phyloP scores from a whole-genome alignment of 139 green algal genomes.

The Haematococcus sp. region DNA sequence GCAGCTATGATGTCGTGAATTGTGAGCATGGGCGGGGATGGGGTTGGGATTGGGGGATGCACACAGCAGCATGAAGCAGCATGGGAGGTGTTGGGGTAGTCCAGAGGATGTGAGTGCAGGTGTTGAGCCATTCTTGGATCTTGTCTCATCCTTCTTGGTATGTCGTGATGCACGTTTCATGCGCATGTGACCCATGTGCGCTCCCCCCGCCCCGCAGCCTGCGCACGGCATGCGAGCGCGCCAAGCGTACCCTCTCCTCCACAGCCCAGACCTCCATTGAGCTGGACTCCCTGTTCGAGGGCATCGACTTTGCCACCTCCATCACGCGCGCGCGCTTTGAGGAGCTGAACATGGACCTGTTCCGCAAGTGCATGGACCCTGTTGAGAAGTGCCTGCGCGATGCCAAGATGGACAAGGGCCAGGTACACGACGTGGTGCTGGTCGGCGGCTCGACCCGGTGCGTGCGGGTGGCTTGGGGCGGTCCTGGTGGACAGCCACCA shows the following conservation, averaged over 20 bases:
- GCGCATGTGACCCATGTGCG: no score
- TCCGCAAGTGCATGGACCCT: conserved; percentile 93
- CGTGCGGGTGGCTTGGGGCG: no score
- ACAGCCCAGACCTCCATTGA: conserved; percentile 82
- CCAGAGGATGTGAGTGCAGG: no score
- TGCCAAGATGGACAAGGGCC: conserved; percentile 80
- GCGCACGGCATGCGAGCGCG: conserved; percentile 80
- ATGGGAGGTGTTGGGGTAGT: no score
- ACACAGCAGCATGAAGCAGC: no score
- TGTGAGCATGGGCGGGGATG: no score
- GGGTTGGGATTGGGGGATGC: no score
- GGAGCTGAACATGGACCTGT: conserved; percentile 94
- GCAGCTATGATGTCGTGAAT: no score
- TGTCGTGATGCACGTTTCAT: no score
- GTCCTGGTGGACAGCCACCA: no score
- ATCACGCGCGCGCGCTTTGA: conserved; percentile 83
- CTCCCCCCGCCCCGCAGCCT: conserved; percentile 39
- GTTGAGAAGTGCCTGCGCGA: conserved; percentile 88
- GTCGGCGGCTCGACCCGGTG: conserved; percentile 89
- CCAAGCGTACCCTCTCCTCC: conserved; percentile 43
- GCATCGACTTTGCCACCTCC: conserved; percentile 93
- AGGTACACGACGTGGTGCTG: conserved; percentile 88
- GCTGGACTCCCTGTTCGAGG: conserved; percentile 92
- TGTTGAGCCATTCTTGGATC: no score
- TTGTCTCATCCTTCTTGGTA: no score